Evolutionary conservation across 176 grass and related monocot genomes (phyloP).

Genomic region (Guadua angustifolia): DNA sequence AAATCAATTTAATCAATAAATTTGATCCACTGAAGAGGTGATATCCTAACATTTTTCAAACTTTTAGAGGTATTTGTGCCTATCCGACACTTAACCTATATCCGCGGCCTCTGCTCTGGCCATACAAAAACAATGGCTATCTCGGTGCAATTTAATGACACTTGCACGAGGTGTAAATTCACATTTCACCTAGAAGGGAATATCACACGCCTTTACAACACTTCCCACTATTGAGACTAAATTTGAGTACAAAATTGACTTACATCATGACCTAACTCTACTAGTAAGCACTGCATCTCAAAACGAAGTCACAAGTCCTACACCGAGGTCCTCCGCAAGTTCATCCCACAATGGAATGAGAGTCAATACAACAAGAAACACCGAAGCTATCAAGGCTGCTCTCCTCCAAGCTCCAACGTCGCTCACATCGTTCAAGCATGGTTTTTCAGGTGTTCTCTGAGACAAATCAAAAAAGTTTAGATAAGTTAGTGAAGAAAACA

Average conservation of each 20-base stretch:
- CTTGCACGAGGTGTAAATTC: not conserved
- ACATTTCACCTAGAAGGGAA: constrained; percentile 3
- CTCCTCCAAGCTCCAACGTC: constrained; percentile 90
- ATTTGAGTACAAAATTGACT: constrained; percentile 54
- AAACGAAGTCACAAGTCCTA: constrained; percentile 77
- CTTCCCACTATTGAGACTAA: not conserved
- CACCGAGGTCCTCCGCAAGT: constrained; percentile 88
- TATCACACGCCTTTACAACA: constrained; percentile 27
- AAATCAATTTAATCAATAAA: no score
- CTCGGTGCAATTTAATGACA: constrained; percentile 12
- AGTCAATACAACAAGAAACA: constrained; percentile 78
- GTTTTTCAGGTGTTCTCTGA: constrained; percentile 85
- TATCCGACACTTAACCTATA: no score
- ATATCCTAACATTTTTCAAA: no score
- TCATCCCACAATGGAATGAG: constrained; percentile 95
- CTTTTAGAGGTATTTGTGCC: no score
- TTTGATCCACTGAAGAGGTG: no score
- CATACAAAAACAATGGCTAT: not conserved
- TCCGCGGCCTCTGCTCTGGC: constrained; percentile 16
- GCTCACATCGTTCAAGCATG: constrained; percentile 93
- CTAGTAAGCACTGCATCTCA: constrained; percentile 45
- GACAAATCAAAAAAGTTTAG: not conserved
- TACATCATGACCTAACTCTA: constrained; percentile 42
- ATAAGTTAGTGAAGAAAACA: constrained; percentile 5
- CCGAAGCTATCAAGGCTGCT: constrained; percentile 54